A percentile compares a stretch with the other conserved stretches of the same genome.
Conservation (phyloP, 495 filamentous ascomycete species). For the Jackrogersella minutella region DNA sequence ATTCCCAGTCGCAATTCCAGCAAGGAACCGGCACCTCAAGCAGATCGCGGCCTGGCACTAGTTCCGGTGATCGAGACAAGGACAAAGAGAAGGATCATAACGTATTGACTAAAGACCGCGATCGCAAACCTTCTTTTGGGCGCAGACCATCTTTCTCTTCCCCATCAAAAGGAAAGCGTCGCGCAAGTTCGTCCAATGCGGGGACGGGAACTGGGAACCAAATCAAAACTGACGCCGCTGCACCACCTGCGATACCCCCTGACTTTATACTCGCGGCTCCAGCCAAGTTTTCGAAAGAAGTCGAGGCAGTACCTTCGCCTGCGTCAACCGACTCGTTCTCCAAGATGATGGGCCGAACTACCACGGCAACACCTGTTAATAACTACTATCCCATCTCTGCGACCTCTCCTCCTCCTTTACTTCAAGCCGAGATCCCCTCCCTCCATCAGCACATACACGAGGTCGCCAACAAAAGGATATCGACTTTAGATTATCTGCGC, state of each 20-base stretch:
- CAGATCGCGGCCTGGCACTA: slow-evolving; percentile 52
- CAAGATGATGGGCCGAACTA: slow-evolving; percentile 55
- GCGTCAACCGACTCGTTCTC: slow-evolving; percentile 49
- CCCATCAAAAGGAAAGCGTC: slow-evolving; percentile 49
- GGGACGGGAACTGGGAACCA: slow-evolving; percentile 29
- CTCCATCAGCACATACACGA: slow-evolving; percentile 88
- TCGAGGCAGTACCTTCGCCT: slow-evolving; percentile 46
- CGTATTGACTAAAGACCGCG: slow-evolving; percentile 55
- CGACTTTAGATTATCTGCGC: slow-evolving; percentile 91
- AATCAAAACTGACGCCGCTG: slow-evolving; percentile 46
- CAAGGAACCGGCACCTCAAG: slow-evolving; percentile 16
- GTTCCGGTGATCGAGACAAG: slow-evolving; percentile 46
- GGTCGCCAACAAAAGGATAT: slow-evolving; percentile 88
- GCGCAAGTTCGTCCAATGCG: slow-evolving; percentile 49
- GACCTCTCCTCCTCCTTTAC: slow-evolving; percentile 42
- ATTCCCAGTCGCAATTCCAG: slow-evolving; percentile 30
- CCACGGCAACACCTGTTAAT: slow-evolving; percentile 42
- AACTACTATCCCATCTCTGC: slow-evolving; percentile 44
- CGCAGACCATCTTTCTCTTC: slow-evolving; percentile 54
- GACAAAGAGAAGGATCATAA: slow-evolving; percentile 40
- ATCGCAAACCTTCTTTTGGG: slow-evolving; percentile 52
- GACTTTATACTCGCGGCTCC: slow-evolving; percentile 51
- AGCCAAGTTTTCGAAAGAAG: slow-evolving; percentile 49
- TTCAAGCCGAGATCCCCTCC: slow-evolving; percentile 49
- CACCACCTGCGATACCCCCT: slow-evolving; percentile 51